Base-by-base conservation (phyloP, 2,329 filamentous ascomycete genomes). In the Fusarium robinianum region DNA sequence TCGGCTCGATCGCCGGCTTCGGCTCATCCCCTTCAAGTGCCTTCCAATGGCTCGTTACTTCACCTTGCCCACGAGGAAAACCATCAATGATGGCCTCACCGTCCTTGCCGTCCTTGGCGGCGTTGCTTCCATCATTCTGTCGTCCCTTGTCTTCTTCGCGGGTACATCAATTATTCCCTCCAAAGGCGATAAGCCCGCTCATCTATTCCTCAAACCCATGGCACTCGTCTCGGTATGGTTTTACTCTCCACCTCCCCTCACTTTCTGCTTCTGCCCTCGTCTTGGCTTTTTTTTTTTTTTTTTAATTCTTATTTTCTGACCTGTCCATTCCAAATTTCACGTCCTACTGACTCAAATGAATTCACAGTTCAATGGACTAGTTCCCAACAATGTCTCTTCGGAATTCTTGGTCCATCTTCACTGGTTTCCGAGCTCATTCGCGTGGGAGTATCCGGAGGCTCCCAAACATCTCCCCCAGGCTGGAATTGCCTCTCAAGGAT, bases 391-490 rank as follows among this genome's bases (percentile, higher is more conserved):
- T 44, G 56, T 57, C 19, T 51, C 49, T 10, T 57, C 60, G 18
- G 41, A 52, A 31, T 60, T 62, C 38, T 41, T 62, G 18, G 57
- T 62, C 14, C 58, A 57, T 30, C 22, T 62, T 16, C 44, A 58
- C 31, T 62, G 58, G 60, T 62, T 57, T 31, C 48, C 51, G 17
- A 55, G 38, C 32, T 55, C 54, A 12, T 53, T 62, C 21, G 58
- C 54, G 12, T 62, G 60, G 57, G 60, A 62, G 17, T 55, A 62
- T 33, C 60, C 60, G 23, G 39, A 46, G 15, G 58, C 60, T 2
- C 57, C 60, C 7, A 50, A 51, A 12, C 49, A 55, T 12, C 30
- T 60, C 6, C 54, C 60, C 22, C 47, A 48, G 11, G 60, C 41
- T 24, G 60, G 60, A 15, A 48, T 60, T 14, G 58, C 55, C 9